Evolutionary conservation across 495 filamentous ascomycete species (phyloP), one percentile per base, ranked within the genome.

Genomic region (Penicillium bovifimosum): DNA sequence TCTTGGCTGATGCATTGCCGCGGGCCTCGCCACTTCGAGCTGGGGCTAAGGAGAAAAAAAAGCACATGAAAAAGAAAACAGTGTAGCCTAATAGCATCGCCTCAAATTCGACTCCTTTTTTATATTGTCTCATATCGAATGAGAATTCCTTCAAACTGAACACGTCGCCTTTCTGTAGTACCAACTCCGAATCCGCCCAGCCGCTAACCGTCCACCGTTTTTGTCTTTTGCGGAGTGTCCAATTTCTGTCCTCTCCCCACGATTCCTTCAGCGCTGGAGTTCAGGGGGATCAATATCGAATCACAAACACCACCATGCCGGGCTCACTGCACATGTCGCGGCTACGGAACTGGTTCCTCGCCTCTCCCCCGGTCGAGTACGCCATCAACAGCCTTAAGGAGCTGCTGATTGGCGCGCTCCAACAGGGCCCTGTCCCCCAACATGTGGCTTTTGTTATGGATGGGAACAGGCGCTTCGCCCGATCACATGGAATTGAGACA

Each of bases 361-460:
- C 84, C 52, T 95, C 90, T 27, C 93, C 93, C 2, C 93, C 92
- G 5, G 82, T 87, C 48, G 90, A 96, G 79, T 96, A 87, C 80
- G 80, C 76, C 10, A 77, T 91, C 32, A 79, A 76, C 28, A 79
- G 80, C 52, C 70, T 91, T 9, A 84, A 89, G 56, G 85, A 90
- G 56, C 72, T 95, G 47, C 78, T 97, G 47, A 88, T 97, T 62
- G 89, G 88, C 46, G 87, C 91, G 16, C 72, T 97, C 29, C 84
- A 82, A 50, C 90, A 96, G 69, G 93, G 95, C 4, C 88, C 91
- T 7, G 83, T 98, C 43, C 93, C 93, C 11, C 82, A 86, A 56
- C 93, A 98, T 82, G 82, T 98, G 46, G 93, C 93, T 6, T 97
- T 98, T 62, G 91, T 96, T 50, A 97, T 97, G 95, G 93, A 98